Evolutionary conservation across 257 asterid genomes (phyloP).

Genomic region (Solanum chaucha): DNA sequence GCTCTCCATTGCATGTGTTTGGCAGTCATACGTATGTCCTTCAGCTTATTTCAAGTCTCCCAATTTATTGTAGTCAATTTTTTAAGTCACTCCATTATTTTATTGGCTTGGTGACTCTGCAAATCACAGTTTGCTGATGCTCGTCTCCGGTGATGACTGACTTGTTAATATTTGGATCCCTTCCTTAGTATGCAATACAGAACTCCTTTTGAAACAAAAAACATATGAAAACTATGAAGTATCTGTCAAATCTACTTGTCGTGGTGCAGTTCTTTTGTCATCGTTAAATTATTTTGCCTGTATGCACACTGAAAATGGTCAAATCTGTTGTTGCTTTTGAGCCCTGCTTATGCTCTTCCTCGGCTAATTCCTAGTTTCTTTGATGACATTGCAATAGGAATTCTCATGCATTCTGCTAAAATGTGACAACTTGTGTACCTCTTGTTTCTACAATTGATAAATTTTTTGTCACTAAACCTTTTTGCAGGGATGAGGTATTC

Average conservation of each 20-base stretch:
- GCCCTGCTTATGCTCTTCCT: neutral
- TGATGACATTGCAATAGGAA: neutral
- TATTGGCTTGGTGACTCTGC: neutral
- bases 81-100: neutral
- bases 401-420: neutral
- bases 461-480: neutral
- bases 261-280: neutral
- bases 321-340: neutral
- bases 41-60: neutral
- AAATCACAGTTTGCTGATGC: neutral
- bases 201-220: neutral
- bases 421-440: neutral
- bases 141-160: neutral
- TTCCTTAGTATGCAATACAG: neutral
- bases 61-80: neutral
- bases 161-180: neutral
- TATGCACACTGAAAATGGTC: neutral
- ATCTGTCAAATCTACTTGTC: neutral
- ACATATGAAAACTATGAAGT: neutral
- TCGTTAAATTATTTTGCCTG: neutral
- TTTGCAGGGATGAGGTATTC: constrained; percentile 80
- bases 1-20: constrained; percentile 65
- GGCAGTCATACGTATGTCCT: constrained; percentile 68
- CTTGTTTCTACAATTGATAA: neutral
- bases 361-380: neutral